Conservation (phyloP, 2,329 filamentous ascomycete genomes). For the Paradendryphiella salina region DNA sequence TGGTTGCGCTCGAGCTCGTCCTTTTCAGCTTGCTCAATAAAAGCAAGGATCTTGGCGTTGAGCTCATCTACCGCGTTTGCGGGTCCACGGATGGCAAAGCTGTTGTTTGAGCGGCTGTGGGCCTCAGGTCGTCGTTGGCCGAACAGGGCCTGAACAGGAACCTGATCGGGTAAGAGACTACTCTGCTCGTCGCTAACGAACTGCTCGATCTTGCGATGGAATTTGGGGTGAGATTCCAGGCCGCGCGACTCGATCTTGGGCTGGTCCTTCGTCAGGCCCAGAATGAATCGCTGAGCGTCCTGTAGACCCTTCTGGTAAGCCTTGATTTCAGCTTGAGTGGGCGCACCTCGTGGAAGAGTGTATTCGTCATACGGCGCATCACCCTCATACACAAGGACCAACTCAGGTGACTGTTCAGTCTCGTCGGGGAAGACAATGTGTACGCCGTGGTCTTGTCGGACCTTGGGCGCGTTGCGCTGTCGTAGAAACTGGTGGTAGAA, state of each 20-base stretch:
- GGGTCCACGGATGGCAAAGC: conserved; percentile 77
- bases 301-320: conserved; percentile 61
- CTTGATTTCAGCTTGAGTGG: conserved; percentile 58
- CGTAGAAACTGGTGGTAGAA: conserved; percentile 78
- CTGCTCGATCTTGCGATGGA: conserved; percentile 65
- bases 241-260: conserved; percentile 59
- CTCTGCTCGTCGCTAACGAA: conserved; percentile 63
- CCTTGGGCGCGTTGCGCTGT: conserved; percentile 63
- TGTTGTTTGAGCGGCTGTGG: conserved; percentile 57
- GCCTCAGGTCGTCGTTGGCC: conserved; percentile 52
- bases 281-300: conserved; percentile 61
- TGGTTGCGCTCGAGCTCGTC: conserved; percentile 94
- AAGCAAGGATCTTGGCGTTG: conserved; percentile 71
- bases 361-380: conserved; percentile 57
- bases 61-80: conserved; percentile 71
- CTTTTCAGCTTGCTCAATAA: conserved; percentile 83
- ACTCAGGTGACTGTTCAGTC: conserved; percentile 59
- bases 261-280: conserved; percentile 58
- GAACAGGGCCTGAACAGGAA: conserved; percentile 62
- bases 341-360: conserved; percentile 59
- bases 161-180: conserved; percentile 51
- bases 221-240: conserved; percentile 61
- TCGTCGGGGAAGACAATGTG: conserved; percentile 71
- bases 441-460: conserved; percentile 72
- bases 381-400: conserved; percentile 77